Evolutionary conservation across 371 early-diverging fungal genomes (phyloP).

Genomic region (Mortierella sp.): DNA sequence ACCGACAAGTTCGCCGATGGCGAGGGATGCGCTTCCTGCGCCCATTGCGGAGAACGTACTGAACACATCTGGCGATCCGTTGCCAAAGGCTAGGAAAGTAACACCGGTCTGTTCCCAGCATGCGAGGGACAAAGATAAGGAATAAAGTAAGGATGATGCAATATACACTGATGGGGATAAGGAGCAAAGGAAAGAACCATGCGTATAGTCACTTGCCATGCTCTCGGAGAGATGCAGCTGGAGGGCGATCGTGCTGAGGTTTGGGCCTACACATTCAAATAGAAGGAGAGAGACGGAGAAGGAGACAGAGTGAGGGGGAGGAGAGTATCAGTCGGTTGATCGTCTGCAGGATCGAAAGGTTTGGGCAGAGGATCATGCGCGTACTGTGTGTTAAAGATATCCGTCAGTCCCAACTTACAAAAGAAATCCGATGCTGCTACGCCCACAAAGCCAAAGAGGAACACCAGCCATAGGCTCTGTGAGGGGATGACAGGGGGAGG

Average conservation of each 20-base stretch:
- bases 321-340: neutral
- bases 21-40: constrained; percentile 78
- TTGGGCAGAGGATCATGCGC: too few species aligned
- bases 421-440: constrained; percentile 81
- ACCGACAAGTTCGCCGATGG: constrained; percentile 86
- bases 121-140: too few species aligned
- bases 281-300: too few species aligned
- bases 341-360: neutral
- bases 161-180: neutral
- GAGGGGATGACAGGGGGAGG: neutral
- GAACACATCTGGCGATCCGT: constrained; percentile 90
- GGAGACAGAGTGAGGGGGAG: too few species aligned
- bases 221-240: constrained; percentile 73
- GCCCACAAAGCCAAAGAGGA: constrained; percentile 75
- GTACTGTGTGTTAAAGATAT: too few species aligned
- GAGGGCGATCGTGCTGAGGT: constrained; percentile 72
- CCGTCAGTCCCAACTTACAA: too few species aligned
- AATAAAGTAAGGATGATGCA: neutral
- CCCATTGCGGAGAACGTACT: constrained; percentile 84
- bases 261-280: constrained; percentile 68
- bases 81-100: constrained; percentile 87
- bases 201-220: constrained; percentile 56
- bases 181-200: neutral
- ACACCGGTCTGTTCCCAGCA: constrained; percentile 77
- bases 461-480: constrained; percentile 67